phyloP scores from a whole-genome alignment of 2,329 filamentous ascomycete genomes.

The Dactylellina leptospora region DNA sequence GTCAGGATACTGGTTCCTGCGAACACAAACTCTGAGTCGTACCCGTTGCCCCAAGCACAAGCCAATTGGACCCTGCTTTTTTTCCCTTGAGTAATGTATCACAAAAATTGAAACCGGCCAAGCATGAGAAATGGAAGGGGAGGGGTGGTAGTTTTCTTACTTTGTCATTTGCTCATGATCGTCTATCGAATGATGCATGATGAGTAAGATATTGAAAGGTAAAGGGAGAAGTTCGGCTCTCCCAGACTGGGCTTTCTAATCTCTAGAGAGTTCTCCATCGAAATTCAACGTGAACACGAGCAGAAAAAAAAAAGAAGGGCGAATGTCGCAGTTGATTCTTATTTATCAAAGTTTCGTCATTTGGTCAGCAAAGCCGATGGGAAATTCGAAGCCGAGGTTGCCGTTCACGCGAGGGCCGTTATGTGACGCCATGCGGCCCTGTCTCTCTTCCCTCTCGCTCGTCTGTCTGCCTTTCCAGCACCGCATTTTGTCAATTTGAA shows the following conservation, averaged over 20 bases:
- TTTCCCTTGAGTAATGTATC: constrained; percentile 27
- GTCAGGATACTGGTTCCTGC: constrained; percentile 23
- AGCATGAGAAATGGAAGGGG: neutral
- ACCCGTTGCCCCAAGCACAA: neutral
- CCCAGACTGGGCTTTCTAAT: constrained; percentile 1
- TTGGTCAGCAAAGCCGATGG: neutral
- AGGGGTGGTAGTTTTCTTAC: constrained; percentile 7
- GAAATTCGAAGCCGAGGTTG: neutral
- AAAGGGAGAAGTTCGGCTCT: neutral
- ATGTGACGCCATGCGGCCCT: constrained; percentile 30
- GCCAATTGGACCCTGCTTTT: no score
- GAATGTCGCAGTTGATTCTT: neutral
- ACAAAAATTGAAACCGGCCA: no score
- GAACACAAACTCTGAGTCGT: constrained; percentile 10
- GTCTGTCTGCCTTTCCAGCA: constrained; percentile 49
- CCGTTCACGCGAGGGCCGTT: constrained; percentile 1
- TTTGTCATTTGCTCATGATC: constrained; percentile 20
- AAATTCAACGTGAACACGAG: constrained; percentile 4
- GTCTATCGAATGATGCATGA: constrained; percentile 36
- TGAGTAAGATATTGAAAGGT: constrained; percentile 45
- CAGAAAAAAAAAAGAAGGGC: neutral
- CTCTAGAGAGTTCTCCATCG: neutral
- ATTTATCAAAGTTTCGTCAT: no score
- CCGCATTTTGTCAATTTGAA: constrained; percentile 35
- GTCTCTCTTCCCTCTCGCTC: neutral